Evolutionary conservation across 768 basidiomycete genomes (phyloP), one percentile per base, ranked within the genome.

Genomic region (Psilocybe cyanescens): DNA sequence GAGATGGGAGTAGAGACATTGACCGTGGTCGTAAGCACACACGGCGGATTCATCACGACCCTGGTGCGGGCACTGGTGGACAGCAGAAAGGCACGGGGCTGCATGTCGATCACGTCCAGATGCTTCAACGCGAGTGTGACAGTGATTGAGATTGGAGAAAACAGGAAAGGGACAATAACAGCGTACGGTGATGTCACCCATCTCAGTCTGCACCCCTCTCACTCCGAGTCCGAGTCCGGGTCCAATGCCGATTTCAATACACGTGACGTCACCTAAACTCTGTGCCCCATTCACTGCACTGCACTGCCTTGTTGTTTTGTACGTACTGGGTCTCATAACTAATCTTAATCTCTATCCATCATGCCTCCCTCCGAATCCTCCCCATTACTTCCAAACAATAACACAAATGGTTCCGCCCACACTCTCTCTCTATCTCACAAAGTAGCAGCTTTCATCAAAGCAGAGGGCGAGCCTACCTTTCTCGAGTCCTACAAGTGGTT

Each of bases 391-490:
- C 74, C 77, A 24, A 29, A 57, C 35, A 57, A 62, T 24, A 24
- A 24, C 24, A 24, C 24, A 24, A 24, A 24, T 30, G 63, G 56
- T n/a, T 24, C 41, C 24, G 48, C 35, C 35, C 17, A 58, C 66
- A 2, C 60, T 65, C 47, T 48, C 65, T 79, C 30, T 71, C 75
- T 50, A 56, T 67, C 53, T 70, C 75, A 50, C 79, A 78, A 58
- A 39, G 39, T 83, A 50, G 56, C 75, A 12, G 69, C 74, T 24
- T 44, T 84, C 33, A 39, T 89, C 71, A 85, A 79, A 60, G 82
- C 81, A n/a, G 83, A 88, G 58, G 87, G 81, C 57, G 84, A 91
- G 70, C 90, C 90, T 0, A 78, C 82, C 12, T 90, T 86, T 83
- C 35, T 73, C 4, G 59, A 72, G 31, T 92, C 90, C 11, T 84